These are phyloP conservation scores for Fusarium sp. DNA, from an alignment of 2,329 filamentous ascomycete genomes.

Conservation along the genomic window DNA sequence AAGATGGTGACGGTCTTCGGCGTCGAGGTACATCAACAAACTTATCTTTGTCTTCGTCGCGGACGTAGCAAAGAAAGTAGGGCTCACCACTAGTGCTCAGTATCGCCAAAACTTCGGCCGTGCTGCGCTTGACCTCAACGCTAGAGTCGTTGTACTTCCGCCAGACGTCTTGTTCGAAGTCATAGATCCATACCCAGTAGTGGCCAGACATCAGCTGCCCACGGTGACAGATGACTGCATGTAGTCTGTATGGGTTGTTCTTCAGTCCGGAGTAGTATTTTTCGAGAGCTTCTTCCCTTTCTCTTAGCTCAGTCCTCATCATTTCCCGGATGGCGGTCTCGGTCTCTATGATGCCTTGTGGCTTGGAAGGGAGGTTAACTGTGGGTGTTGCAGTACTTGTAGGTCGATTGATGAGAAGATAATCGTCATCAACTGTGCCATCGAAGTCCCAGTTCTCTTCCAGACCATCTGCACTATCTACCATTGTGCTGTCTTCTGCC, in stretches of 20 bases:
- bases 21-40: constrained; percentile 62
- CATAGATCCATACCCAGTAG: constrained; percentile 97
- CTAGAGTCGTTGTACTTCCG: constrained; percentile 92
- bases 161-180: constrained; percentile 86
- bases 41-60: constrained; percentile 71
- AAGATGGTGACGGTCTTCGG: constrained; percentile 33
- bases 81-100: constrained; percentile 79
- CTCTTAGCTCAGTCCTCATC: constrained; percentile 57
- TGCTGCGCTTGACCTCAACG: constrained; percentile 76
- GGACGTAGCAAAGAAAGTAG: constrained; percentile 87
- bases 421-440: constrained; percentile 55
- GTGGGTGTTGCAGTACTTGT: constrained; percentile 1
- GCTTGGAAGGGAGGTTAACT: constrained; percentile 6
- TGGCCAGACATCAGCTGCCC: constrained; percentile 82
- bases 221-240: constrained; percentile 93
- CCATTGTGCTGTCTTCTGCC: constrained; percentile 8
- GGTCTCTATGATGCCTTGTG: constrained; percentile 35
- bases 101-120: constrained; percentile 75
- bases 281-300: constrained; percentile 48
- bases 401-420: constrained; percentile 47
- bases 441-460: constrained; percentile 56
- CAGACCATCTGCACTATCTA: neutral
- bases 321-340: constrained; percentile 58
- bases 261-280: constrained; percentile 63
- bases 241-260: constrained; percentile 81